Evolutionary conservation across 2,329 filamentous ascomycete genomes (phyloP).

Genomic region (Whalleya microplaca): DNA sequence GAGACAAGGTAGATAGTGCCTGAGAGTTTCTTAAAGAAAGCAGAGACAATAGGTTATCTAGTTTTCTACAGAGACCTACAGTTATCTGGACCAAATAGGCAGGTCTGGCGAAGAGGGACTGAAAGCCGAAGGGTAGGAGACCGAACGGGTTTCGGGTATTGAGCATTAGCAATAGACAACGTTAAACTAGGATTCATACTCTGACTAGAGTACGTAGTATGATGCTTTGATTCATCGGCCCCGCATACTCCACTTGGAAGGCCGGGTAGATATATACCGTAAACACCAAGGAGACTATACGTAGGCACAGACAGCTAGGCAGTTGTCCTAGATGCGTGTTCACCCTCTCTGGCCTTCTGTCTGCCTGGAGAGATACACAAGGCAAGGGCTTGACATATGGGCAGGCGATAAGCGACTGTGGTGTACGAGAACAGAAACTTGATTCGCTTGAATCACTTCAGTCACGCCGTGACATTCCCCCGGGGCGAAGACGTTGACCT

Average conservation of each 20-base stretch:
- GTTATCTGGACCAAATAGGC: background rate
- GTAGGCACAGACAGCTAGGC: constrained; percentile 13
- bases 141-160: background rate
- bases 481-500: no score
- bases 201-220: constrained; percentile 9
- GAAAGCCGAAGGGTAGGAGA: background rate
- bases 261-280: background rate
- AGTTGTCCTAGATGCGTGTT: no score
- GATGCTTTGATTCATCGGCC: constrained; percentile 32
- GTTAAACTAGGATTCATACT: background rate
- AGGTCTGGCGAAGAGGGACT: background rate
- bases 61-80: background rate
- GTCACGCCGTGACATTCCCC: no score
- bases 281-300: background rate
- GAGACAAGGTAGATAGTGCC: background rate
- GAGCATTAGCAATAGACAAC: background rate
- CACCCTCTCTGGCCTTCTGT: no score
- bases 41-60: background rate
- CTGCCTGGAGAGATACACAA: no score
- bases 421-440: no score
- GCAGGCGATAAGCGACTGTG: no score
- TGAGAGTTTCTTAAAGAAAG: background rate
- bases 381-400: no score
- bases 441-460: no score
- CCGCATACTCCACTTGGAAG: constrained; percentile 19